Percentiles rank a stretch among this genome's conserved stretches.
These are phyloP conservation scores for Xylona heveae DNA, from an alignment of 495 filamentous ascomycete species.

Conservation along the genomic window DNA sequence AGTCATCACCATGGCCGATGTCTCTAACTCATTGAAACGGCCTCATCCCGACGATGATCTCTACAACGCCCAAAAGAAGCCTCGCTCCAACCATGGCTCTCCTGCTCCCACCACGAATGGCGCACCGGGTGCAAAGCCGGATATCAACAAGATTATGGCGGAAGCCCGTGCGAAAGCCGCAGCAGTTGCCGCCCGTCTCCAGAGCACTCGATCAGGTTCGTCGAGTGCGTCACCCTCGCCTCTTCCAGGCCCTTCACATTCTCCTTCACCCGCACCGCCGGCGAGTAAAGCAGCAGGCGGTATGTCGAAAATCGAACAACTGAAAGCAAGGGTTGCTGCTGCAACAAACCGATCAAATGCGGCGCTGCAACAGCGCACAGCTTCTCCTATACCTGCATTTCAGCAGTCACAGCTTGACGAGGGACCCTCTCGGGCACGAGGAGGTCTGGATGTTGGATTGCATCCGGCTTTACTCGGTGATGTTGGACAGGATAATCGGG, in stretches of 20 bases:
- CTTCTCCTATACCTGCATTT: constrained; percentile 17
- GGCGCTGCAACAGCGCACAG: constrained; percentile 18
- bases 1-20: constrained; percentile 34
- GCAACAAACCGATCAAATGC: constrained; percentile 40
- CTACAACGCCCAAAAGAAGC: constrained; percentile 31
- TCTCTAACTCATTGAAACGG: constrained; percentile 31
- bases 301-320: constrained; percentile 34
- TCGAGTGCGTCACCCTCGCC: constrained; percentile 12
- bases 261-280: constrained; percentile 22
- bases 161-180: constrained; percentile 40
- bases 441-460: constrained; percentile 74
- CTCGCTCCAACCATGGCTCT: constrained; percentile 37
- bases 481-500: constrained; percentile 36
- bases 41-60: constrained; percentile 32
- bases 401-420: constrained; percentile 25
- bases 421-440: constrained; percentile 29
- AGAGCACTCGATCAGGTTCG: constrained; percentile 20
- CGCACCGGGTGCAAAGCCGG: constrained; percentile 20
- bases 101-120: constrained; percentile 23
- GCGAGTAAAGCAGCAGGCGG: too few relatives aligned
- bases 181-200: constrained; percentile 32
- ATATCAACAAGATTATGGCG: constrained; percentile 38
- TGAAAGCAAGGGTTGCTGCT: constrained; percentile 68
- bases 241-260: constrained; percentile 20
- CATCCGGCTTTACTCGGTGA: constrained; percentile 75